phyloP scores from a whole-genome alignment of 2,329 filamentous ascomycete species.

The Penicillium sp. region DNA sequence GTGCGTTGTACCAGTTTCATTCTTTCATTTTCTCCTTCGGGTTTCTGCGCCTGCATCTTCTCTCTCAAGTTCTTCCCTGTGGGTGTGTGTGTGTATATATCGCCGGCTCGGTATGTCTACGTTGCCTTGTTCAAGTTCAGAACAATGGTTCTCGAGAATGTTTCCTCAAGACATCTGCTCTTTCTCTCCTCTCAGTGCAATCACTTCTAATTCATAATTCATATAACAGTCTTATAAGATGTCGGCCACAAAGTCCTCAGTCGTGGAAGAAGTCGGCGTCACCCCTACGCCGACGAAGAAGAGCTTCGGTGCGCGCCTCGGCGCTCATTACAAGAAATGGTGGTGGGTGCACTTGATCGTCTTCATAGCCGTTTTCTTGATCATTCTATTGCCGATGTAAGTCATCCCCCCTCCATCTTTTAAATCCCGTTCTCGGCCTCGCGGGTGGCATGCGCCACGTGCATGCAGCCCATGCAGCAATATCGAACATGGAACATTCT shows the following conservation, averaged over 20 bases:
- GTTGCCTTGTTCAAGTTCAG: too few relatives aligned
- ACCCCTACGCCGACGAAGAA: constrained; percentile 17
- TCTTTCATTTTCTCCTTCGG: background rate
- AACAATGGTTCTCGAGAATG: too few relatives aligned
- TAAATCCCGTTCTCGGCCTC: too few relatives aligned
- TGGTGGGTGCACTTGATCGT: constrained; percentile 57
- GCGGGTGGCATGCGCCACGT: too few relatives aligned
- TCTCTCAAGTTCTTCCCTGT: background rate
- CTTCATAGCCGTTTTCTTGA: constrained; percentile 52
- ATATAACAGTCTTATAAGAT: constrained; percentile 8
- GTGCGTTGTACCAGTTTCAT: background rate
- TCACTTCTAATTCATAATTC: background rate
- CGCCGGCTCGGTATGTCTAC: background rate
- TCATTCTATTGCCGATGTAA: constrained; percentile 58
- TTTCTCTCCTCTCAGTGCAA: background rate
- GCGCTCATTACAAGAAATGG: constrained; percentile 44
- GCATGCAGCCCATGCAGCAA: too few relatives aligned
- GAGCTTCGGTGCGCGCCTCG: constrained; percentile 28
- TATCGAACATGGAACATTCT: background rate
- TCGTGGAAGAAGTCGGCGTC: constrained; percentile 19
- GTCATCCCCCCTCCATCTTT: constrained; percentile 22
- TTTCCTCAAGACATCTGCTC: background rate
- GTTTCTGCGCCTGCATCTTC: background rate
- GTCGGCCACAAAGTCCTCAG: constrained; percentile 24
- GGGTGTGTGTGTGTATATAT: background rate